Evolutionary conservation across 805 yeast genomes (phyloP).

Genomic region (Pichia thaimueangensis): DNA sequence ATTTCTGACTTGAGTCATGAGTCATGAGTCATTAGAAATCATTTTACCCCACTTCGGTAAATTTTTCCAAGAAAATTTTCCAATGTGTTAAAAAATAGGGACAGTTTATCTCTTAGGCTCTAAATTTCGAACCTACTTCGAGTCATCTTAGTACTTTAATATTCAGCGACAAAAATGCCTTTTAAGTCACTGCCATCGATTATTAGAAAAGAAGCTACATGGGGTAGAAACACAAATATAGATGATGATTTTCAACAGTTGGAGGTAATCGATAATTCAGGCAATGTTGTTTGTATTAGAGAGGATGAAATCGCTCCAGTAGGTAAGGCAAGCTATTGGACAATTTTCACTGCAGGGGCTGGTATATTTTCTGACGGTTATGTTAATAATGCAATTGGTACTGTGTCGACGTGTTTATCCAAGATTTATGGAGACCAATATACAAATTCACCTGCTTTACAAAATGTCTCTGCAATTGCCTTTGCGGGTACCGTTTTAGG

Average conservation of each 20-base stretch:
- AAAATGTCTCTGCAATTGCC: slow-evolving; percentile 80
- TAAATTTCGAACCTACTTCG: too few relatives aligned
- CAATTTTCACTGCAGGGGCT: slow-evolving; percentile 80
- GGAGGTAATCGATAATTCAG: slow-evolving; percentile 17
- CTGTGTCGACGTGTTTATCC: slow-evolving; percentile 69
- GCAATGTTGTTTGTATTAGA: slow-evolving; percentile 17
- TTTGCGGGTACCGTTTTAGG: slow-evolving; percentile 94
- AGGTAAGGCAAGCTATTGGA: slow-evolving; percentile 38
- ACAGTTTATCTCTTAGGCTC: too few relatives aligned
- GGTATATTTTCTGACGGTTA: slow-evolving; percentile 94
- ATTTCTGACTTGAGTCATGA: too few relatives aligned
- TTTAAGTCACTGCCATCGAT: slow-evolving; percentile 11
- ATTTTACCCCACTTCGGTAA: too few relatives aligned
- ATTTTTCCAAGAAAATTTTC: too few relatives aligned
- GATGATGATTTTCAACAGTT: slow-evolving; percentile 17
- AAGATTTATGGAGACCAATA: slow-evolving; percentile 60
- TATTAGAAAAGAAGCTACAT: slow-evolving; percentile 22
- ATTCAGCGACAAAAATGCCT: too few relatives aligned
- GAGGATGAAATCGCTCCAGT: slow-evolving; percentile 23
- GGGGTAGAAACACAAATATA: slow-evolving; percentile 19
- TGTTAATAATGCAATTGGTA: slow-evolving; percentile 75
- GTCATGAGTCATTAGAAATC: too few relatives aligned
- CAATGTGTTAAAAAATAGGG: too few relatives aligned
- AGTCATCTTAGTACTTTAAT: too few relatives aligned
- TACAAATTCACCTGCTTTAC: slow-evolving; percentile 58